Evolutionary conservation across 371 early-diverging fungal genomes (phyloP), one percentile per base, ranked within the genome.

Genomic region (Apophysomyces ossiformis): DNA sequence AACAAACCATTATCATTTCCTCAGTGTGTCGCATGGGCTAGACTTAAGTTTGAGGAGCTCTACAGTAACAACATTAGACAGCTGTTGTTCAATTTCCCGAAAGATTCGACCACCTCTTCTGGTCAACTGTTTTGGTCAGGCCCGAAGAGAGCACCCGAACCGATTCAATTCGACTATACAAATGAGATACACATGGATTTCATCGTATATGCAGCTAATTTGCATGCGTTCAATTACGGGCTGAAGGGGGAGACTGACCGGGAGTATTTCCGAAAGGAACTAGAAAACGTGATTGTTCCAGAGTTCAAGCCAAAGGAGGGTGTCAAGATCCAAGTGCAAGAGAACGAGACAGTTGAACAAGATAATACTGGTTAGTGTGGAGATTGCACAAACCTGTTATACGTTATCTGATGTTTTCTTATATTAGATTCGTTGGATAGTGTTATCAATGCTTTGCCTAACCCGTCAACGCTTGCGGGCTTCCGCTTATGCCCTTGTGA

Each of bases 71-170:
- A 87, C 62, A 96, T 99, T 70, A 85, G 89, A 69, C 97, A 98
- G 80, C 83, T 99, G 43, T 74, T 99, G 62, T 95, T 90, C 88
- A 96, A 95, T 81, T 96, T 98, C 87, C 99, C 99, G 38, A 87
- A 82, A 65, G 97, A 96, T 79, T 87, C 97, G 11, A 88, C 77
- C 67, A 97, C 99, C 37, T 91, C 93, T 38, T 87, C 96, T 38
- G 99, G 99, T 44, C 89, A 93, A 58, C 87, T 87, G 38, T 99
- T 99, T 91, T 99, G 99, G 99, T 94, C 95, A 59, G 99, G 99
- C 13, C 99, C 99, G 50, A 99, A 99, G 86, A 92, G 98, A 64
- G 95, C 97, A 7, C 99, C 99, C 16, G 84, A 85, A 1, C 89
- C 96, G 36, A 82, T 94, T 60, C 74, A 63, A 16, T 99, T 97